Base-by-base conservation (phyloP, 441 rosid genomes). In the Euphorbia neoarborescens region DNA sequence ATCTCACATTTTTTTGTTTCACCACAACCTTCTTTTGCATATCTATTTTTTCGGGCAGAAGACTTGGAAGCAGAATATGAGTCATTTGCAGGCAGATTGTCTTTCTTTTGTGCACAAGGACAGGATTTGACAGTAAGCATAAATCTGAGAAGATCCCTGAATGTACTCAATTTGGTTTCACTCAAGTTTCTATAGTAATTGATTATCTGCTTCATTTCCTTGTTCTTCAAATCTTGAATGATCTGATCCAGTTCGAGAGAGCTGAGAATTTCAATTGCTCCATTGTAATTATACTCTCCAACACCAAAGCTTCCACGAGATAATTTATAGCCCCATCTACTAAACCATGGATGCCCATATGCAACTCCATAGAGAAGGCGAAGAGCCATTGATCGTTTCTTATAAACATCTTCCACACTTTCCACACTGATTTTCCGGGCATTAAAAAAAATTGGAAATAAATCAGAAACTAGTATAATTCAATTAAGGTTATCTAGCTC, bases 261-360 rank as follows among this genome's bases (percentile, higher is more conserved):
- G 71, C 96, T 78, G 12, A 91, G 86, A 68, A 78, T 74, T 73
- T 86, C 96, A 35, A 90, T 72, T 11, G 97, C 97, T 70, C 73
- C 77, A 68, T 66, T 77, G 65, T 91, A 88, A 40, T 83, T 80
- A 20, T 73, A 79, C 81, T 85, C 85, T 4, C 73, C 84, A 68
- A 91, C 90, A 17, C 98, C 98, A 65, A 87, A 90, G 74, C 95
- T 87, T 54, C 96, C 97, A 35, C 84, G 85, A 34, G 75, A 77
- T 51, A 94, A 94, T 56, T 63, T 86, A 77, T 89, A 93, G 6
- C 98, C 90, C 96, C 98, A 91, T 72, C 89, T 76, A 7, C 98
- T 94, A 75, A 89, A 91, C 97, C 96, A 91, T 0, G 96, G 62
- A 77, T 89, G 96, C 0, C 96, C 94, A 78, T 93, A 93, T 4